Evolutionary conservation across 2,329 filamentous ascomycete genomes (phyloP), one percentile per base, ranked within the genome.

Genomic region (Teratosphaeriaceae sp.): DNA sequence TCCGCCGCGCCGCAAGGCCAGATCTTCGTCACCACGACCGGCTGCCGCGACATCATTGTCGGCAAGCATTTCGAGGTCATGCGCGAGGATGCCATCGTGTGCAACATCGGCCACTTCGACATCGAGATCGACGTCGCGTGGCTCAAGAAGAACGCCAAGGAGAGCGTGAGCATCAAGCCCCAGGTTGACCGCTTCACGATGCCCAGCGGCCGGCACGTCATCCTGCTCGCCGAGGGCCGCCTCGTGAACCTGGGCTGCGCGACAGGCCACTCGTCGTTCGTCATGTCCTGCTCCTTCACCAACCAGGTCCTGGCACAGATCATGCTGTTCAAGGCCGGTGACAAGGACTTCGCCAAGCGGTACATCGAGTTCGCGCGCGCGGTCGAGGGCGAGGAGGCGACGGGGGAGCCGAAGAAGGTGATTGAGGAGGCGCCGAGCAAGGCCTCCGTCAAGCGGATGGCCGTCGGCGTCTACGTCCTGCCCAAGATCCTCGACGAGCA

Each of bases 221-320:
- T 98, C 73, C 88, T 98, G 63, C 82, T 98, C 54, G 92, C 92
- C 53, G 92, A 97, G 78, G 92, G 92, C 60, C 90, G 92, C 78
- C 85, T 98, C 55, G 92, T 98, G 76, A 98, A 98, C 84, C 79
- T 98, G 61, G 92, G 92, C 72, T 98, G 92, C 73, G 92, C 92
- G 67, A 98, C 92, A 54, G 92, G 92, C 59, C 92, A 98, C 85
- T 95, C 89, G 58, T 97, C 90, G 41, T 98, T 98, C 73, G 92
- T 98, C 78, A 97, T 98, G 92, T 96, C 89, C 62, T 98, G 92
- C 85, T 97, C 90, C 54, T 98, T 98, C 85, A 94, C 89, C 80
- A 98, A 98, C 85, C 92, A 98, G 80, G 92, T 97, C 62, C 87
- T 98, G 69, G 92, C 92, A 58, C 92, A 98, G 79, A 97, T 98